Percentiles rank a stretch among this genome's conserved stretches.
These are phyloP conservation scores for Chaetomium fimeti DNA, from an alignment of 495 filamentous ascomycete genomes.

Conservation along the genomic window DNA sequence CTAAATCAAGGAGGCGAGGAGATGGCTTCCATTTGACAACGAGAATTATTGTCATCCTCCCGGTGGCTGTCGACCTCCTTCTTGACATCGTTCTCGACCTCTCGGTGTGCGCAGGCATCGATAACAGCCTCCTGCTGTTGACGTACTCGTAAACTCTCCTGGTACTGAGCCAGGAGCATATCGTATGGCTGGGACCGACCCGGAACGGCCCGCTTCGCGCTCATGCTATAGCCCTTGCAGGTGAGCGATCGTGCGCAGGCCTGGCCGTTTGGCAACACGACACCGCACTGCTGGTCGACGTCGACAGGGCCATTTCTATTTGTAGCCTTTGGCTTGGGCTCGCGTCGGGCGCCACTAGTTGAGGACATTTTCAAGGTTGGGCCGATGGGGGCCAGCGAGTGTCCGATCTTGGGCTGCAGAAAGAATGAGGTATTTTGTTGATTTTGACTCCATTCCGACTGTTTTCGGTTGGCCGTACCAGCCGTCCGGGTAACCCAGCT, in stretches of 20 bases:
- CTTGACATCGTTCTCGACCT: neutral
- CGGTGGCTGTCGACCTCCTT: neutral
- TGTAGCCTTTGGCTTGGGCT: constrained; percentile 59
- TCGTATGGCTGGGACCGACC: constrained; percentile 91
- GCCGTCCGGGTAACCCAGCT: too few relatives aligned
- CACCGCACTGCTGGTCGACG: constrained; percentile 96
- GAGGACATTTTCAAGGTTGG: too few relatives aligned
- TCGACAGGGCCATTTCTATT: constrained; percentile 94
- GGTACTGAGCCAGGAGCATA: constrained; percentile 87
- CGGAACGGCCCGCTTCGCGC: constrained; percentile 88
- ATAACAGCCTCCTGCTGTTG: neutral
- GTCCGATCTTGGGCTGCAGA: too few relatives aligned
- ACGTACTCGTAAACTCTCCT: constrained; percentile 58
- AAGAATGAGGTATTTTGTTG: too few relatives aligned
- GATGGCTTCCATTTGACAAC: too few relatives aligned
- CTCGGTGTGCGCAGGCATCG: neutral
- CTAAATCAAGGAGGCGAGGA: too few relatives aligned
- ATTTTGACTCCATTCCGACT: too few relatives aligned
- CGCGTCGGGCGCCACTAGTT: too few relatives aligned
- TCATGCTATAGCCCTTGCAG: constrained; percentile 97
- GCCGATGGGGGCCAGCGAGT: too few relatives aligned
- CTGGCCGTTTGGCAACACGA: constrained; percentile 73
- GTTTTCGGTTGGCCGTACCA: too few relatives aligned
- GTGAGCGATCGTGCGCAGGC: constrained; percentile 89
- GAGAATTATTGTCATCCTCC: too few relatives aligned